Base-by-base conservation (phyloP, 306 rosid species). In the Cercis canadensis region DNA sequence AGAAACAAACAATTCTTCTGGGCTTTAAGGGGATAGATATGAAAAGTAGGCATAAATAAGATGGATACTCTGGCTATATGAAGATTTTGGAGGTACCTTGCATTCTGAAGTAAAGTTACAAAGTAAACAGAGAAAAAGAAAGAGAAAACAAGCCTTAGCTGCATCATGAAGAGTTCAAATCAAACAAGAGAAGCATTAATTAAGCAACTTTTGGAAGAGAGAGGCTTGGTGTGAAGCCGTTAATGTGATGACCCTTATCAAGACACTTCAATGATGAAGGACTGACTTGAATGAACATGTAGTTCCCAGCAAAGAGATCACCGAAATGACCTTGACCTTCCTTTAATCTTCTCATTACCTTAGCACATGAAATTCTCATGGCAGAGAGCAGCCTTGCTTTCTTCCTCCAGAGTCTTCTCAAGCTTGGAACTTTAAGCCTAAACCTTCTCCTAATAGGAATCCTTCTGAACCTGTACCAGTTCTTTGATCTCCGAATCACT, bases 251-350 rank as follows among this genome's bases (percentile, higher is more conserved):
- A 21, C 43, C 69, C 45, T 62, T 84, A 33, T 74, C 16, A 46
- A 76, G 75, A 73, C 43, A 57, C 75, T 81, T 84, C 51, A 86
- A 58, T 4, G 90, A 82, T 2, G 90, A 3, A 45, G 97, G 97
- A 63, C 51, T 79, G 62, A 90, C 75, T 66, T 90, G 97, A 78
- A 84, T 46, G 86, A 90, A 86, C 82, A 90, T 41, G 77, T 88
- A 90, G 65, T 90, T 90, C 34, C 97, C 97, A 72, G 92, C 90
- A 75, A 90, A 90, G n/a, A 90, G 85, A 29, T 90, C 97, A 5
- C 92, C 92, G 43, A 90, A 80, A 71, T 88, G 86, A 37, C 64
- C 84, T 14, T 86, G 88, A 1, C 87, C 78, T 5, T 88, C 92
- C 72, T 82, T 86, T 4, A 90, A 77, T 36, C 95, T 84, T 58